Conservation (phyloP, 352 stramenopile species). For the Saprolegnia diclina region DNA sequence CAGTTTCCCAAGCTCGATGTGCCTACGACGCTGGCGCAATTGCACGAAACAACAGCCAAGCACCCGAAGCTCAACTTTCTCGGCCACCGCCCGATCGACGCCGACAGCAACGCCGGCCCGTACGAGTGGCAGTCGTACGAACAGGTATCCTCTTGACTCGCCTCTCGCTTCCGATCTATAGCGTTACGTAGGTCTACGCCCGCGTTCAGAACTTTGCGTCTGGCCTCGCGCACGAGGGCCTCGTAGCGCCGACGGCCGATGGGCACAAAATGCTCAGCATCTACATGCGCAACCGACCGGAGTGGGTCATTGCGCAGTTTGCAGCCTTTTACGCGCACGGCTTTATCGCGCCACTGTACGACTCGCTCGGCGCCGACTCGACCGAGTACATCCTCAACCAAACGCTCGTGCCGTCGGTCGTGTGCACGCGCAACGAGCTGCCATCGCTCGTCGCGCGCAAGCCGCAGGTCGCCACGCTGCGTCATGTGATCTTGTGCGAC, state of each 20-base stretch:
- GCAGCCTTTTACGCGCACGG: conserved; percentile 54
- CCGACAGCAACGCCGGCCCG: neutral
- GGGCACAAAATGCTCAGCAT: conserved; percentile 79
- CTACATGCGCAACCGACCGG: conserved; percentile 95
- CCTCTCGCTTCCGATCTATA: neutral
- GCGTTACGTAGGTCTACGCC: neutral
- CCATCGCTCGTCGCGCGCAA: conserved; percentile 50
- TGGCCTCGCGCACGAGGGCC: neutral
- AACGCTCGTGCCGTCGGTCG: conserved; percentile 56
- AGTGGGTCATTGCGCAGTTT: conserved; percentile 79
- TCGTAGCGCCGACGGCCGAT: conserved; percentile 26
- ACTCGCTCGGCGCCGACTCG: conserved; percentile 59
- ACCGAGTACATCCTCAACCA: conserved; percentile 68
- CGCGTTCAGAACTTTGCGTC: conserved; percentile 7
- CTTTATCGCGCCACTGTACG: conserved; percentile 64
- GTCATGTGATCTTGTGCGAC: conserved; percentile 31
- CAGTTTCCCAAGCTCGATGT: neutral
- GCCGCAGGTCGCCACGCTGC: conserved; percentile 39
- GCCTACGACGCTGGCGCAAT: neutral
- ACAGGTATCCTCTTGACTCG: neutral
- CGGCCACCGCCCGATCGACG: conserved; percentile 5
- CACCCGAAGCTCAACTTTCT: conserved; percentile 2
- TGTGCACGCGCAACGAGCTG: conserved; percentile 53
- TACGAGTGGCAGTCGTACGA: conserved; percentile 11
- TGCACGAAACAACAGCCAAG: neutral